phyloP scores from a whole-genome alignment of 352 stramenopile genomes.

The Phytophthora boehmeriae region DNA sequence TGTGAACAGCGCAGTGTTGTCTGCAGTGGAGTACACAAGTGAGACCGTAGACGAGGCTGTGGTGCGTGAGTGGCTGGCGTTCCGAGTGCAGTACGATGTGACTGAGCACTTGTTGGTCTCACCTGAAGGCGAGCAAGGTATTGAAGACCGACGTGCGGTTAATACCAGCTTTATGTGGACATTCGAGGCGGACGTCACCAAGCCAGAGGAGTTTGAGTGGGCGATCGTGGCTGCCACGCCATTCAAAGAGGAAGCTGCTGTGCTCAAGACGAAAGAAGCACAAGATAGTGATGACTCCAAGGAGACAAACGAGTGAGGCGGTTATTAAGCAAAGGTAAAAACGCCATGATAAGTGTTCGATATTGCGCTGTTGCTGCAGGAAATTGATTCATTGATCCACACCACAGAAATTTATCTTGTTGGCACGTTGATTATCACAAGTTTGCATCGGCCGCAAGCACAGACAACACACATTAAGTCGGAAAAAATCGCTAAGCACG shows the following conservation, averaged over 20 bases:
- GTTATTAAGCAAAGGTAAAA: too few relatives aligned
- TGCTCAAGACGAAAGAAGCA: slow-evolving; percentile 16
- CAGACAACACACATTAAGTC: too few relatives aligned
- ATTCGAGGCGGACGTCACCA: slow-evolving; percentile 60
- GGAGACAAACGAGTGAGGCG: slow-evolving; percentile 1
- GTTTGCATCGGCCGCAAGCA: too few relatives aligned
- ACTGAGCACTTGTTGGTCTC: slow-evolving; percentile 48
- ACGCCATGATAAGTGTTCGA: too few relatives aligned
- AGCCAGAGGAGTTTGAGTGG: slow-evolving; percentile 44
- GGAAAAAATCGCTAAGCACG: too few relatives aligned
- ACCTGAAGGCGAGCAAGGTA: slow-evolving; percentile 20
- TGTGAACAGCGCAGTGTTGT: slow-evolving; percentile 41
- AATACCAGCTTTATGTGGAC: slow-evolving; percentile 62
- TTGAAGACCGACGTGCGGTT: slow-evolving; percentile 50
- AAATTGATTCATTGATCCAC: too few relatives aligned
- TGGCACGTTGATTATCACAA: too few relatives aligned
- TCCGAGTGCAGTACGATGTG: slow-evolving; percentile 53
- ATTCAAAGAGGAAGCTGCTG: slow-evolving; percentile 38
- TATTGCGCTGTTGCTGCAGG: too few relatives aligned
- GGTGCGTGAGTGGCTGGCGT: slow-evolving; percentile 48
- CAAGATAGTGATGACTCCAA: slow-evolving; percentile 9
- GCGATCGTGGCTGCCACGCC: slow-evolving; percentile 41
- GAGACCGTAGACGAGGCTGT: slow-evolving; percentile 21
- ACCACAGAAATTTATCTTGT: too few relatives aligned
- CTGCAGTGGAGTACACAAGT: slow-evolving; percentile 53